Evolutionary conservation across 371 early-diverging fungal genomes (phyloP), one percentile per base, ranked within the genome.

Genomic region (Rhizopus microsporus): DNA sequence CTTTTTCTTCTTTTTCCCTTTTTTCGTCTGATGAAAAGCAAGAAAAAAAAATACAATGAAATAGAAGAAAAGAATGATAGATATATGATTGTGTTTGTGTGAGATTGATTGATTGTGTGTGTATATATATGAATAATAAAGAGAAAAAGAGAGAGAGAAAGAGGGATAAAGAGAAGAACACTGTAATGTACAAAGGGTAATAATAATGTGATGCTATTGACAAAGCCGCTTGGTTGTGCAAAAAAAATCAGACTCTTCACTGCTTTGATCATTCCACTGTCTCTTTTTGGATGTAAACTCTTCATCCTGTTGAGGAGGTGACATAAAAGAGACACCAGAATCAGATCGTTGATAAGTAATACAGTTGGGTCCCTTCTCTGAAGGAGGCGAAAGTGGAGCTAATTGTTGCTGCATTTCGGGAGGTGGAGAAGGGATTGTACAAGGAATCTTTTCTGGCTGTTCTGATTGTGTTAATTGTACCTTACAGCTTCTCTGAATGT

Each of bases 321-420:
- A 57, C 33, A 62, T 40, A 32, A 63, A 53, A 15, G 53, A 57
- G 7, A 63, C 54, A 32, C 58, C 63, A 15, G 63, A 63, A 63
- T 63, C 63, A 16, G 48, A 17, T 42, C 63, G 45, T 51, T 51
- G 46, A 39, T 51, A 62, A 34, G 40, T 16, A 9, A 17, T 44
- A 12, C 32, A 17, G 9, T 58, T 53, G 15, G 13, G 32, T 16
- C 16, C 32, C 34, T 12, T 57, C 32, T n/a, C 29, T 47, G 33
- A 7, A 34, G 51, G 32, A n/a, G 35, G 43, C 5, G 44, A 44
- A 16, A 31, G 32, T 15, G 57, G 51, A 6, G 49, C 39, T 32
- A 40, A 32, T 37, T 37, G 58, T 34, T 58, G 55, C 15, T 31
- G 39, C 42, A n/a, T 37, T 46, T 55, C 62, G 15, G 46, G 62